Base-by-base conservation (phyloP, 2,329 filamentous ascomycete species). In the Iodosphaeria phyllophila region DNA sequence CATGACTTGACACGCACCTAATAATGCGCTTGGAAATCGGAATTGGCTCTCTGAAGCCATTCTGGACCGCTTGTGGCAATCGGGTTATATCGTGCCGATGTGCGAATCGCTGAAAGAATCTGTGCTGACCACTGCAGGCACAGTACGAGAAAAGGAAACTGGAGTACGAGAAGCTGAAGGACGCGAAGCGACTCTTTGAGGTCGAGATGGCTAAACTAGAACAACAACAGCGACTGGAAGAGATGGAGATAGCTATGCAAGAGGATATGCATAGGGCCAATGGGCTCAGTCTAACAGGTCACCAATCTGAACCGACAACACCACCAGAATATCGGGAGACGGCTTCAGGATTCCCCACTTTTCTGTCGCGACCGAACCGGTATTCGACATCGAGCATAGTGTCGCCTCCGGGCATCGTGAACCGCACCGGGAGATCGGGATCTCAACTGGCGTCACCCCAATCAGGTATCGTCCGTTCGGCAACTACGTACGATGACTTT, bases 231-330 rank as follows among this genome's bases (percentile, higher is more conserved):
- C 73, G 75, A 33, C 71, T 67, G 32, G 78, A 89, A 43, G 80
- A 84, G 44, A 67, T 76, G 38, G 83, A 92, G 44, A 72, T 92
- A 29, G 73, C 79, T 46, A 77, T 95, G 56, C 75, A 83, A 41
- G 74, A 82, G 38, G 78, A 89, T 37, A 62, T 91, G 29, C 60
- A 60, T 20, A 57, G 65, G 34, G 60, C 61, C 30, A 54, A 49
- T 36, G 46, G 36, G 39, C 56, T 50, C 30, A 46, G 60, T 39
- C 51, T 60, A 32, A 60, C 70, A 31, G 78, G 78, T 27, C 77
- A 84, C 40, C 79, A 91, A 45, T 92, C 80, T 38, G 86, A 95
- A 52, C 89, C 89, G 10, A 93, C 89, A 2, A 98, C 89, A 13
- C 89, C 89, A 13, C 89, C 89, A 16, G 89, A 95, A 48, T 86